Conservation (phyloP, 352 stramenopile genomes). For the Phytophthora citricola region DNA sequence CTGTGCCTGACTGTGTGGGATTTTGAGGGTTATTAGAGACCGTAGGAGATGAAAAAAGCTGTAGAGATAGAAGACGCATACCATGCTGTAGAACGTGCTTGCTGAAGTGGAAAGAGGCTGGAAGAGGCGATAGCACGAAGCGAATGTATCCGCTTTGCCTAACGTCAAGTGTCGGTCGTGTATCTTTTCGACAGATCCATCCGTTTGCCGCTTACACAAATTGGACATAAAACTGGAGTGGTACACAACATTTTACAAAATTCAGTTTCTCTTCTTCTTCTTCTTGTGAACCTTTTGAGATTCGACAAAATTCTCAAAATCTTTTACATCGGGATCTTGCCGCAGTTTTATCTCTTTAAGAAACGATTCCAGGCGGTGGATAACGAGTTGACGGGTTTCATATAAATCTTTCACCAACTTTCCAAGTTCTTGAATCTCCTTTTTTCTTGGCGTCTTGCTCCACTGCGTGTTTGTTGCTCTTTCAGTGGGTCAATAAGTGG, state of each 20-base stretch:
- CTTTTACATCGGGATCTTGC: slow-evolving; percentile 29
- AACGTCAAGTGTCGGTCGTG: slow-evolving; percentile 11
- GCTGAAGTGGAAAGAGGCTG: not conserved
- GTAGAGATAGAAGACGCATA: slow-evolving; percentile 5
- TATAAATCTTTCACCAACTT: slow-evolving; percentile 8
- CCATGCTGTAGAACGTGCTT: slow-evolving; percentile 27
- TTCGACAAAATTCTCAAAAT: slow-evolving; percentile 28
- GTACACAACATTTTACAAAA: too few species aligned
- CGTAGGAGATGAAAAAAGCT: not conserved
- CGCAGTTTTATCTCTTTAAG: slow-evolving; percentile 35
- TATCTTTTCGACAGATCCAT: slow-evolving; percentile 36
- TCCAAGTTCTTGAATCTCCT: slow-evolving; percentile 23
- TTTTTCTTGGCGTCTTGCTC: slow-evolving; percentile 13
- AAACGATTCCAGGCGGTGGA: slow-evolving; percentile 18
- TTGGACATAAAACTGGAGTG: too few species aligned
- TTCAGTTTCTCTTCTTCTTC: not conserved
- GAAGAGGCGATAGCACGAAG: not conserved
- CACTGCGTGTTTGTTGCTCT: slow-evolving; percentile 14
- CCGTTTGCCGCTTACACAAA: too few species aligned
- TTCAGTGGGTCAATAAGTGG: slow-evolving; percentile 18
- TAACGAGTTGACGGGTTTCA: slow-evolving; percentile 2
- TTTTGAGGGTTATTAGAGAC: slow-evolving; percentile 2
- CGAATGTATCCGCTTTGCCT: slow-evolving; percentile 2
- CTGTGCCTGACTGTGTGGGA: slow-evolving; percentile 50
- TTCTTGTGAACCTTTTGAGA: not conserved